Evolutionary conservation across 441 rosid species (phyloP).

Genomic region (Croton setiger): DNA sequence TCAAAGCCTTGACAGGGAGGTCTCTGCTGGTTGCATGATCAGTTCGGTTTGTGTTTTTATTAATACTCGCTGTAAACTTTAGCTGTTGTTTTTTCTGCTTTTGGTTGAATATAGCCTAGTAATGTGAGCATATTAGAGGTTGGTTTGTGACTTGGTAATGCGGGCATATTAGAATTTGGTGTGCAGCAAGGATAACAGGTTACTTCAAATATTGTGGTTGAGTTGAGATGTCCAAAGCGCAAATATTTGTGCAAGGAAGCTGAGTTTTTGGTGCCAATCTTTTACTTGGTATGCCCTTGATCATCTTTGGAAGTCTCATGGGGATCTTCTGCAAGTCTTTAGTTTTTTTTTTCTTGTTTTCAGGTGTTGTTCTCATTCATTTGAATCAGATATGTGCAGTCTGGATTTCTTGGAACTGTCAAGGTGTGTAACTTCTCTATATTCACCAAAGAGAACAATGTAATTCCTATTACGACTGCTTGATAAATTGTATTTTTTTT

Average conservation of each 20-base stretch:
- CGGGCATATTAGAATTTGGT: not conserved
- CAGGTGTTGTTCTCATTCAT: not conserved
- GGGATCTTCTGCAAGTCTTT: not conserved
- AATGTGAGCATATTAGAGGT: not conserved
- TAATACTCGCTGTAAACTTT: not conserved
- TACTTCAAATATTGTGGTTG: slow-evolving; percentile 10
- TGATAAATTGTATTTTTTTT: no score
- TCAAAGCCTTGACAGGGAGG: not conserved
- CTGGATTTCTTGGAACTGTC: slow-evolving; percentile 5
- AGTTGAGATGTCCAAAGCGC: not conserved
- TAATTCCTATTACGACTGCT: no score
- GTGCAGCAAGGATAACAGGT: not conserved
- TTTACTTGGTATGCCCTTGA: slow-evolving; percentile 9
- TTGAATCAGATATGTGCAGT: not conserved
- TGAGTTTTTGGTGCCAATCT: not conserved
- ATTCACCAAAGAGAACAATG: no score
- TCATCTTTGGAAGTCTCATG: not conserved
- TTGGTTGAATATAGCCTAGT: not conserved
- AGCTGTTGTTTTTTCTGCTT: not conserved
- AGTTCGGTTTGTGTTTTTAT: not conserved
- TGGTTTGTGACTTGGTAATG: not conserved
- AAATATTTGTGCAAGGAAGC: not conserved
- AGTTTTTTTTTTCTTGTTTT: not conserved
- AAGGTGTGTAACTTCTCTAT: not conserved
- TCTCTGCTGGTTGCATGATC: not conserved